Evolutionary conservation across 805 yeast genomes (phyloP).

Genomic region (Babjeviella inositovora): DNA sequence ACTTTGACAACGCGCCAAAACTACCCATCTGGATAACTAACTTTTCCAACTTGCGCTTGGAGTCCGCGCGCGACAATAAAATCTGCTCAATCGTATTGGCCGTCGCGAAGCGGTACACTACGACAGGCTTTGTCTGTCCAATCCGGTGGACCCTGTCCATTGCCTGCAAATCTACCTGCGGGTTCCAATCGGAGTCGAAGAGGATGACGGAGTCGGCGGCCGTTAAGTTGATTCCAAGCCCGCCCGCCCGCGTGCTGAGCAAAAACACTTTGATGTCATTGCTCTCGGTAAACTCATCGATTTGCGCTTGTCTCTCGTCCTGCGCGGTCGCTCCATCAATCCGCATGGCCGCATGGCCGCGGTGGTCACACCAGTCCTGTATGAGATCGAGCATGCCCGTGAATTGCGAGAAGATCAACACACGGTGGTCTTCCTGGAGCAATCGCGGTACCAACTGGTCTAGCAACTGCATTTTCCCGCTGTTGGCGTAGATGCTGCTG

Average conservation of each 20-base stretch:
- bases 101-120: slow-evolving; percentile 64
- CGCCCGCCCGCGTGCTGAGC: slow-evolving; percentile 88
- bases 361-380: slow-evolving; percentile 51
- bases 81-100: slow-evolving; percentile 75
- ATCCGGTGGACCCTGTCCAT: slow-evolving; percentile 92
- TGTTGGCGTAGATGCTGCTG: slow-evolving; percentile 27
- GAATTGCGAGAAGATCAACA: slow-evolving; percentile 79
- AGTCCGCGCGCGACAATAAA: slow-evolving; percentile 60
- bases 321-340: slow-evolving; percentile 68
- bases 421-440: slow-evolving; percentile 37
- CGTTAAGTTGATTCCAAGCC: slow-evolving; percentile 75
- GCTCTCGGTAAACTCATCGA: slow-evolving; percentile 28
- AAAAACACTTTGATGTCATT: slow-evolving; percentile 44
- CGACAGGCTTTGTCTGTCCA: slow-evolving; percentile 77
- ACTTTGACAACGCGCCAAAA: slow-evolving; percentile 24
- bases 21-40: slow-evolving; percentile 56
- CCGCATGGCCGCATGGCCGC: slow-evolving; percentile 31
- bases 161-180: slow-evolving; percentile 92
- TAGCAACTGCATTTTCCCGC: slow-evolving; percentile 61
- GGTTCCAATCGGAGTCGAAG: slow-evolving; percentile 95
- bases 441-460: slow-evolving; percentile 44
- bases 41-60: slow-evolving; percentile 66
- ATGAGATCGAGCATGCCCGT: slow-evolving; percentile 68
- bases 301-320: slow-evolving; percentile 46
- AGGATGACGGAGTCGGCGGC: slow-evolving; percentile 83